A percentile compares a stretch with the other conserved stretches of the same genome.
These are phyloP conservation scores for Blastobotrys apis DNA, from an alignment of 1,139 yeast species.

Conservation along the genomic window DNA sequence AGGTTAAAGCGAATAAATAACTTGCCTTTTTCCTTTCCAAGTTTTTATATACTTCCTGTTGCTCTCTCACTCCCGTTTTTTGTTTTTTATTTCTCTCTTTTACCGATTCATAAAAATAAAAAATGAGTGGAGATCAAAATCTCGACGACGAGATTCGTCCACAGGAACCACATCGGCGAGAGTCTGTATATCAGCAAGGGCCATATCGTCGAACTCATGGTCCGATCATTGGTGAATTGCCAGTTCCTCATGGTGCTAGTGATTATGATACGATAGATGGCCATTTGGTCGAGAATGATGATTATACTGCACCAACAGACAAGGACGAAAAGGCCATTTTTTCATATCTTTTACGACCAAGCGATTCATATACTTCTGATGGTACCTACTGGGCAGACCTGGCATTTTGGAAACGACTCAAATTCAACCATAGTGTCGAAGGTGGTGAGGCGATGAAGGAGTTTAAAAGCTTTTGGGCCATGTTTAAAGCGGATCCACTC, in stretches of 20 bases:
- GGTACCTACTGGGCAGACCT: slow-evolving; percentile 41
- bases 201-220: slow-evolving; percentile 25
- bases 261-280: slow-evolving; percentile 36
- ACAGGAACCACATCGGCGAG: too few relatives aligned
- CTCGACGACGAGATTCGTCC: too few relatives aligned
- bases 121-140: background rate
- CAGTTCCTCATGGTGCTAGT: slow-evolving; percentile 37
- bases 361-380: slow-evolving; percentile 31
- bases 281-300: slow-evolving; percentile 24
- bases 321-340: slow-evolving; percentile 36
- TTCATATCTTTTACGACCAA: slow-evolving; percentile 33
- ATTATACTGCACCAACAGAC: slow-evolving; percentile 25
- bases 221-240: slow-evolving; percentile 35
- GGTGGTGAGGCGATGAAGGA: slow-evolving; percentile 30
- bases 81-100: background rate
- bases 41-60: background rate
- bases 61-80: background rate
- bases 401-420: slow-evolving; percentile 28
- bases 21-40: background rate
- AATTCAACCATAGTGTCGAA: slow-evolving; percentile 32
- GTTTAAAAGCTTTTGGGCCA: slow-evolving; percentile 24
- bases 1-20: background rate
- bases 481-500: slow-evolving; percentile 35
- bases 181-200: slow-evolving; percentile 5
- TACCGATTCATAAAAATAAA: background rate